These are phyloP conservation scores for Diphasiastrum complanatum DNA, from an alignment of 83 land plant species.

Conservation along the genomic window DNA sequence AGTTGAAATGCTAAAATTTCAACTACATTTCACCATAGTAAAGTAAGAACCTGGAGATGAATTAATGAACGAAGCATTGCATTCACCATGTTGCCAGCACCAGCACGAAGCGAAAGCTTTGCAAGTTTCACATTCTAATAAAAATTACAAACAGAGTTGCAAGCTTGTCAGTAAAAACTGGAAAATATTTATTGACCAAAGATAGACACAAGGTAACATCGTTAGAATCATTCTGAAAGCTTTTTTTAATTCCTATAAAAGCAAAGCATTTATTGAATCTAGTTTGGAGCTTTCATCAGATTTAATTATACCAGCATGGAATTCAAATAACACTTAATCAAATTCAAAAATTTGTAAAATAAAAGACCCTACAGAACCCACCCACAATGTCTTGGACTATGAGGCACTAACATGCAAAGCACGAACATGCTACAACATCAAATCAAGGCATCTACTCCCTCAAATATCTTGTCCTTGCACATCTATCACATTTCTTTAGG, in stretches of 20 bases:
- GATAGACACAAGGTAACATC: too few relatives aligned
- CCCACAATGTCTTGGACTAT: not conserved
- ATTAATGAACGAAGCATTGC: constrained; percentile 61
- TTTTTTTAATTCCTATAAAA: too few relatives aligned
- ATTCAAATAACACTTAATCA: constrained; percentile 8
- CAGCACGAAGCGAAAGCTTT: constrained; percentile 63
- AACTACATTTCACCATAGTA: not conserved
- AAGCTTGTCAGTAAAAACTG: not conserved
- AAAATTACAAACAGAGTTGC: not conserved
- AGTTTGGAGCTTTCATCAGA: too few relatives aligned
- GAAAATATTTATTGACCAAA: not conserved
- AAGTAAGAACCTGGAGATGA: constrained; percentile 41
- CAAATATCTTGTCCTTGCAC: too few relatives aligned
- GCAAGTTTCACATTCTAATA: constrained; percentile 79
- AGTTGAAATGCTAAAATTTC: too few relatives aligned
- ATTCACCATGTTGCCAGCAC: constrained; percentile 93
- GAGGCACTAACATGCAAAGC: too few relatives aligned
- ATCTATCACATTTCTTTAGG: too few relatives aligned
- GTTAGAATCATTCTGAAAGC: too few relatives aligned
- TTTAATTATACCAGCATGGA: not conserved
- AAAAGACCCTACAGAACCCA: not conserved
- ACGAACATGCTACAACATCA: too few relatives aligned
- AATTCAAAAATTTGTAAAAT: not conserved
- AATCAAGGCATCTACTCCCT: too few relatives aligned
- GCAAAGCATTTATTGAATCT: too few relatives aligned